Percentiles rank a stretch among this genome's conserved stretches.
These are phyloP conservation scores for Noccaea caerulescens DNA, from an alignment of 345 rosid species.

Conservation along the genomic window DNA sequence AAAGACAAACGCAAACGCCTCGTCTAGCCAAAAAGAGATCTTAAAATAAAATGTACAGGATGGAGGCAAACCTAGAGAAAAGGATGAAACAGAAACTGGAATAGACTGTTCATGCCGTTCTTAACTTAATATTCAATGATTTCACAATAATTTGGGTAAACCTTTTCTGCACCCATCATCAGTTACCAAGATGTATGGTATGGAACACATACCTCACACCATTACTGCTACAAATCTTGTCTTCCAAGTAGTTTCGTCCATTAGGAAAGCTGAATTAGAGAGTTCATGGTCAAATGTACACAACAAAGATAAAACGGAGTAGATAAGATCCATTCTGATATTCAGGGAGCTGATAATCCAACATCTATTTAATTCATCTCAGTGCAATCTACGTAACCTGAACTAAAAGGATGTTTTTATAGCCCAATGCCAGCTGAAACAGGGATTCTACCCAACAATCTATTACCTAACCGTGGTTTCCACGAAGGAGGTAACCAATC, in stretches of 20 bases:
- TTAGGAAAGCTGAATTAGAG: constrained; percentile 54
- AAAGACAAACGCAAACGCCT: constrained; percentile 14
- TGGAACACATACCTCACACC: constrained; percentile 42
- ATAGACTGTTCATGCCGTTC: background rate
- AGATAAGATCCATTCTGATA: constrained; percentile 3
- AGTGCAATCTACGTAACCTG: constrained; percentile 10
- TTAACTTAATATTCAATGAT: background rate
- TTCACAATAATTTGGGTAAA: background rate
- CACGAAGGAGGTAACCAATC: constrained; percentile 12
- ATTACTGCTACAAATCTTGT: constrained; percentile 32
- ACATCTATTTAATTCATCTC: constrained; percentile 8
- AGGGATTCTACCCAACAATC: background rate
- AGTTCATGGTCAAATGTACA: constrained; percentile 22
- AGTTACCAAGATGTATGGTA: constrained; percentile 4
- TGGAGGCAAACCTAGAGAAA: constrained; percentile 11
- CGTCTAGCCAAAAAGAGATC: background rate
- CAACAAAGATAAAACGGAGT: background rate
- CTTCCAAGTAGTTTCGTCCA: constrained; percentile 47
- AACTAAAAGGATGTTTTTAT: constrained; percentile 2
- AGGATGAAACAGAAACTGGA: background rate
- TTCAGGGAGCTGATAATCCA: constrained; percentile 16
- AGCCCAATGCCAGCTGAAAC: constrained; percentile 6
- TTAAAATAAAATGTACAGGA: background rate
- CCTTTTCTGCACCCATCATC: background rate
- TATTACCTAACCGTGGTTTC: background rate